Base-by-base conservation (phyloP, 306 rosid genomes). In the Prunus kanzakura region DNA sequence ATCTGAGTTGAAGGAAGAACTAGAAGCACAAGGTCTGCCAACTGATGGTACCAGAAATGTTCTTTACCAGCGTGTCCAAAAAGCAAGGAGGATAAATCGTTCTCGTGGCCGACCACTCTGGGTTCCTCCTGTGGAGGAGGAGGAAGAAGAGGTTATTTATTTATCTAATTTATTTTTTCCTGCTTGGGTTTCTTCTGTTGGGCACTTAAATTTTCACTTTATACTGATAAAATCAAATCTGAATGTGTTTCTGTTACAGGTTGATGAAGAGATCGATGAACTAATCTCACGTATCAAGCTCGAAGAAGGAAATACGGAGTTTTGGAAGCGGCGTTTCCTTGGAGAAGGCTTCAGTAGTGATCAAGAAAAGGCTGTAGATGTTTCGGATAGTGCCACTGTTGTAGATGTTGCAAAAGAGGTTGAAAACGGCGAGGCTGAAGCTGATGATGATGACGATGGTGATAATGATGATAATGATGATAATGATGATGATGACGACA, bases 41-140 rank as follows among this genome's bases (percentile, higher is more conserved):
- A 92, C 54, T 57, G 98, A 95, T 80, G 98, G 98, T 84, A 92
- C 93, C 74, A 89, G 97, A 88, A 95, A 92, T 88, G 89, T 95
- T 81, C 98, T 95, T 80, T 95, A 92, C 85, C 98, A 95, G 86
- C 97, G 98, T 43, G 98, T 95, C 78, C 98, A 95, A 81, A 95
- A 95, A 81, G 98, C 98, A 84, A 89, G 98, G 82, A 90, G 97
- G 86, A 95, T 95, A 84, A 95, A 95, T 72, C 91, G 91, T 71
- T 95, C 98, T 76, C 97, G 97, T 56, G 97, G 98, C 79, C 90
- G 97, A 68, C 98, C 98, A 69, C 97, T 95, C 72, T 95, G 98
- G 98, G 95, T 95, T 86, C 98, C 98, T 72, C 94, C 96, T 6
- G 76, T 95, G 23, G 97, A 92, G 82, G 96, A 88, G 84, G 97